phyloP scores from a whole-genome alignment of 2,329 filamentous ascomycete species.

The Bipolaris victoriae region DNA sequence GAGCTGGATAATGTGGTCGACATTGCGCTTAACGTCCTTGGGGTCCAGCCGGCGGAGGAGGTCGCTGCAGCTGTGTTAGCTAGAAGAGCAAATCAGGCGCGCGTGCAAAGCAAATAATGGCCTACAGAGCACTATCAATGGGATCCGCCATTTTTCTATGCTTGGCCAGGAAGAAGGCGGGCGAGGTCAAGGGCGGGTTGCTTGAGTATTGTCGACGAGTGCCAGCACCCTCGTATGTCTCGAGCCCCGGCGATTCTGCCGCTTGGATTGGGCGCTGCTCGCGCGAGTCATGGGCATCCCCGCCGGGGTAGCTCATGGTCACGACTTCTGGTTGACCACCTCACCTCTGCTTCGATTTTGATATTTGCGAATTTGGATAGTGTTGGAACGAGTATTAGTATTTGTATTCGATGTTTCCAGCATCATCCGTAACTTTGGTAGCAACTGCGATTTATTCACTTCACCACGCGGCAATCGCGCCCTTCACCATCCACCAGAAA shows the following conservation, averaged over 20 bases:
- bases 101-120: not conserved
- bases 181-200: slow-evolving; percentile 26
- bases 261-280: slow-evolving; percentile 12
- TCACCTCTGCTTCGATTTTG: slow-evolving; percentile 6
- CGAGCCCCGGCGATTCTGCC: slow-evolving; percentile 23
- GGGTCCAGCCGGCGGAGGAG: slow-evolving; percentile 97
- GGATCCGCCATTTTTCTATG: slow-evolving; percentile 44
- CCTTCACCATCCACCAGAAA: not conserved
- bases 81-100: slow-evolving; percentile 1
- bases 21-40: slow-evolving; percentile 85
- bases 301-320: slow-evolving; percentile 18
- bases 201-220: slow-evolving; percentile 22
- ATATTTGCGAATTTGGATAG: not conserved
- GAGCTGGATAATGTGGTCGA: slow-evolving; percentile 85
- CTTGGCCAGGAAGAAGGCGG: slow-evolving; percentile 8
- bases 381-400: not conserved
- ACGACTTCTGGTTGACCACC: slow-evolving; percentile 11
- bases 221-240: slow-evolving; percentile 28
- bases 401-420: no score
- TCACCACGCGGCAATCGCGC: slow-evolving; percentile 2
- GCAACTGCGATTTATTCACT: not conserved
- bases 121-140: slow-evolving; percentile 75
- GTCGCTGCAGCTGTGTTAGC: slow-evolving; percentile 66
- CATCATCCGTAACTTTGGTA: not conserved
- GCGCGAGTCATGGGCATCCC: slow-evolving; percentile 31